These are phyloP conservation scores for Mycena amicta DNA, from an alignment of 768 basidiomycete species.

Conservation along the genomic window DNA sequence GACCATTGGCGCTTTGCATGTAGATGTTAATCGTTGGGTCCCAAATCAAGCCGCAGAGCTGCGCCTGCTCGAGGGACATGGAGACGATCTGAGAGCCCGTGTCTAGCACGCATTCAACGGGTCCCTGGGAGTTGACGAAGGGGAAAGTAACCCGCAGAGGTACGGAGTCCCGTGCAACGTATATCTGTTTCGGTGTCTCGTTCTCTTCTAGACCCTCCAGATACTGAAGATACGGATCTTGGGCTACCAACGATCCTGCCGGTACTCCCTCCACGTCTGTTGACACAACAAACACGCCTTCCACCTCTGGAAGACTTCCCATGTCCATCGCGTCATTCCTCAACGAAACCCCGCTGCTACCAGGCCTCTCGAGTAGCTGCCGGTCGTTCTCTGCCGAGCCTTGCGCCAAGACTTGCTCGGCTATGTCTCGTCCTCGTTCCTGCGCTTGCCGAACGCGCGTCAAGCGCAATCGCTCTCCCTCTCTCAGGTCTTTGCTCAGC, in stretches of 20 bases:
- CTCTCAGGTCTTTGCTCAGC: neutral
- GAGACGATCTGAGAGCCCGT: conserved; percentile 33
- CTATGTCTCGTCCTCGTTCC: too few relatives aligned
- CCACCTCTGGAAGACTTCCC: conserved; percentile 5
- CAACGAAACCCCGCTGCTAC: neutral
- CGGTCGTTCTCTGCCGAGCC: neutral
- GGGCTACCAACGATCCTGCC: conserved; percentile 7
- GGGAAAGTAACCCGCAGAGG: conserved; percentile 11
- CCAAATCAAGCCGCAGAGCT: conserved; percentile 16
- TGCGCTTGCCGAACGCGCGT: neutral
- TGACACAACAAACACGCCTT: conserved; percentile 6
- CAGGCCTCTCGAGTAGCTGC: neutral
- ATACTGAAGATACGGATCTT: conserved; percentile 14
- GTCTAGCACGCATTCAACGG: conserved; percentile 29
- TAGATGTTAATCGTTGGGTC: conserved; percentile 24
- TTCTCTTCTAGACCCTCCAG: conserved; percentile 1
- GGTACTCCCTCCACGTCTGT: conserved; percentile 5
- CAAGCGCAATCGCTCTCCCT: neutral
- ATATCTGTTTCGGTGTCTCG: conserved; percentile 9
- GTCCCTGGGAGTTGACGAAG: conserved; percentile 21
- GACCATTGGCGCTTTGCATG: conserved; percentile 33
- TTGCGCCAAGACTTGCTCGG: neutral
- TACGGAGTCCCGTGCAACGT: conserved; percentile 7
- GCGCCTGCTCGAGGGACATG: conserved; percentile 22
- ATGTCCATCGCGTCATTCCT: conserved; percentile 1